Conservation (phyloP, 2,329 filamentous ascomycete genomes). For the Sclerotiophoma versabilis region DNA sequence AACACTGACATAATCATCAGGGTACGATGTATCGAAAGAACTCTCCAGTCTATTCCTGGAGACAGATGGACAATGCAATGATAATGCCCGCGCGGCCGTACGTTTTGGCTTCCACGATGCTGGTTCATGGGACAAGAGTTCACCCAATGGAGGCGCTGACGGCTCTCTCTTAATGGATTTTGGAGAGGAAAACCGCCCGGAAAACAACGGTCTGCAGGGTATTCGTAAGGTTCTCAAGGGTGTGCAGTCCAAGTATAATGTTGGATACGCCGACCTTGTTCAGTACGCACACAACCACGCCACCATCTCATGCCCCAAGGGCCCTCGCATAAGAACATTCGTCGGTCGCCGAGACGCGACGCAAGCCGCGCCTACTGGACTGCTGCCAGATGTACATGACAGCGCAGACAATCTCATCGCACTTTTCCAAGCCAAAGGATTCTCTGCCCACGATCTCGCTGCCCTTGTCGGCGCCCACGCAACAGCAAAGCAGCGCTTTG, state of each 20-base stretch:
- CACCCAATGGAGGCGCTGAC: slow-evolving; percentile 50
- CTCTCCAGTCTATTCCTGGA: slow-evolving; percentile 36
- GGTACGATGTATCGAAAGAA: slow-evolving; percentile 43
- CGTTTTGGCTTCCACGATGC: slow-evolving; percentile 48
- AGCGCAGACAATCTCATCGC: slow-evolving; percentile 54
- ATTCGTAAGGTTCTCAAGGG: slow-evolving; percentile 50
- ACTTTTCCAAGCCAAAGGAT: slow-evolving; percentile 60
- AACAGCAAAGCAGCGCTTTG: slow-evolving; percentile 57
- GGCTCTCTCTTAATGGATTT: slow-evolving; percentile 51
- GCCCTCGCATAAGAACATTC: slow-evolving; percentile 59
- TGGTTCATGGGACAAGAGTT: slow-evolving; percentile 46
- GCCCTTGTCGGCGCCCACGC: slow-evolving; percentile 65
- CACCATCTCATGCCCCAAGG: slow-evolving; percentile 60
- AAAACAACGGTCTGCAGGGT: slow-evolving; percentile 56
- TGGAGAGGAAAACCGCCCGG: slow-evolving; percentile 45
- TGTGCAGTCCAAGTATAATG: slow-evolving; percentile 52
- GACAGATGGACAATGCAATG: slow-evolving; percentile 40
- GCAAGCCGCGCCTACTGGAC: slow-evolving; percentile 51
- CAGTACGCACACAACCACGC: slow-evolving; percentile 59
- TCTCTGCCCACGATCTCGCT: slow-evolving; percentile 58
- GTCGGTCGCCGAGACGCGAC: slow-evolving; percentile 58
- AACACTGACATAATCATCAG: slow-evolving; percentile 1
- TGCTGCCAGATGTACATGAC: slow-evolving; percentile 55
- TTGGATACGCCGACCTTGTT: slow-evolving; percentile 63
- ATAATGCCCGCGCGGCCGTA: slow-evolving; percentile 45